Percentiles rank a stretch among this genome's conserved stretches.
Evolutionary conservation across 169 alveolate genomes (phyloP).

Genomic region (Eimeria tenella): DNA sequence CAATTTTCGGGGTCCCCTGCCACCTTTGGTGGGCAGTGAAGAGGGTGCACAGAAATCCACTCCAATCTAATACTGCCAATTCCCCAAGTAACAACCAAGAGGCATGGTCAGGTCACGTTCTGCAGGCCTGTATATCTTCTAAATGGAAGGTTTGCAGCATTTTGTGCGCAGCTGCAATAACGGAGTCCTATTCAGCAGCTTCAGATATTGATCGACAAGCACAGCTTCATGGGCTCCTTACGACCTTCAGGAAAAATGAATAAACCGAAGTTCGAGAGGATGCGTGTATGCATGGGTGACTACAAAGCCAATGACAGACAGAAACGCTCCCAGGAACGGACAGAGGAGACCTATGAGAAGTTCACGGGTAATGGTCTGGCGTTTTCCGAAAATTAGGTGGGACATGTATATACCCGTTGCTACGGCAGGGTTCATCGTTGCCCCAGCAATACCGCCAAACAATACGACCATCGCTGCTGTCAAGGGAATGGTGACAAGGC

Average conservation of each 20-base stretch:
- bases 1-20: too few species aligned
- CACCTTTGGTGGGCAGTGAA: too few species aligned
- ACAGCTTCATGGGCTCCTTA: neutral
- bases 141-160: neutral
- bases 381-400: slow-evolving; percentile 45
- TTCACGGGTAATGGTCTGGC: slow-evolving; percentile 42
- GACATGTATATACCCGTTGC: slow-evolving; percentile 76
- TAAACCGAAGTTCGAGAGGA: slow-evolving; percentile 77
- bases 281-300: slow-evolving; percentile 74
- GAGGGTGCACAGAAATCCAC: too few species aligned
- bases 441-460: slow-evolving; percentile 78
- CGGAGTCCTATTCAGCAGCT: neutral
- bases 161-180: neutral
- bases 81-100: too few species aligned
- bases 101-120: neutral
- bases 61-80: too few species aligned
- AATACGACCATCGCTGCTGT: slow-evolving; percentile 67
- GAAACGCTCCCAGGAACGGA: slow-evolving; percentile 76
- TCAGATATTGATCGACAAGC: neutral
- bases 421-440: slow-evolving; percentile 79
- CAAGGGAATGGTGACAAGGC: slow-evolving; percentile 75
- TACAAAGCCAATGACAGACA: slow-evolving; percentile 74
- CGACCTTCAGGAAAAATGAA: slow-evolving; percentile 16
- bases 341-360: slow-evolving; percentile 70
- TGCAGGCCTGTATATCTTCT: neutral